A percentile compares a stretch with the other conserved stretches of the same genome.
Evolutionary conservation across 2,329 filamentous ascomycete species (phyloP).

Genomic region (Diaporthe vexans): DNA sequence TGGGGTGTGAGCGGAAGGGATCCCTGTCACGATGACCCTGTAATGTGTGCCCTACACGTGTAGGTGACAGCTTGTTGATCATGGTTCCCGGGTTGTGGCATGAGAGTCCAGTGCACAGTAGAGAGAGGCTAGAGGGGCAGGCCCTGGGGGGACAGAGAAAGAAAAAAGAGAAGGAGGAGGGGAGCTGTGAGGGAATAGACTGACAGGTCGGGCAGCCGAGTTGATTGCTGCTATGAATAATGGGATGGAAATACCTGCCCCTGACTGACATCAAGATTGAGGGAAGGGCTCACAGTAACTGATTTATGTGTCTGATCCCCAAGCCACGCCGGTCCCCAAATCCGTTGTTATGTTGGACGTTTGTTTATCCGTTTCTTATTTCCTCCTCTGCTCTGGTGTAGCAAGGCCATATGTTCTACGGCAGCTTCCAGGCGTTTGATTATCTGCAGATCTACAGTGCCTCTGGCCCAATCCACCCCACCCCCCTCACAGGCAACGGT

Average conservation of each 20-base stretch:
- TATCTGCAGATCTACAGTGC: constrained; percentile 29
- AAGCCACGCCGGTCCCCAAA: background rate
- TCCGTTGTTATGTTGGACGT: background rate
- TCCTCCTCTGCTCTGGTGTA: background rate
- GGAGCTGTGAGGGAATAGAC: background rate
- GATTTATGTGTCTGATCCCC: background rate
- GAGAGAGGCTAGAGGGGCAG: background rate
- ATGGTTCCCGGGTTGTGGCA: background rate
- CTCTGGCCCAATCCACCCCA: background rate
- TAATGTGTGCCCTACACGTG: constrained; percentile 6
- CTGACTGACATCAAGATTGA: background rate
- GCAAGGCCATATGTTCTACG: background rate
- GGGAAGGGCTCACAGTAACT: background rate
- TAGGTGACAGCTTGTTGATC: constrained; percentile 10
- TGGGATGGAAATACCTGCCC: background rate
- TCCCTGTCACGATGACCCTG: constrained; percentile 8
- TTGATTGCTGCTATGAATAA: constrained; percentile 9
- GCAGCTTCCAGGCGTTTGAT: constrained; percentile 19
- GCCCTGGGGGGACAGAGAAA: background rate
- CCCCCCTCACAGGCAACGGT: background rate
- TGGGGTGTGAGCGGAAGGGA: constrained; percentile 7
- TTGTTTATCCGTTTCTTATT: background rate
- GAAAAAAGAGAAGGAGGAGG: background rate
- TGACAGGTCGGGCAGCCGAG: constrained; percentile 17
- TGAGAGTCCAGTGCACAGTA: background rate